phyloP scores from a whole-genome alignment of 805 yeast genomes.

The Nakazawaea ambrosiae region DNA sequence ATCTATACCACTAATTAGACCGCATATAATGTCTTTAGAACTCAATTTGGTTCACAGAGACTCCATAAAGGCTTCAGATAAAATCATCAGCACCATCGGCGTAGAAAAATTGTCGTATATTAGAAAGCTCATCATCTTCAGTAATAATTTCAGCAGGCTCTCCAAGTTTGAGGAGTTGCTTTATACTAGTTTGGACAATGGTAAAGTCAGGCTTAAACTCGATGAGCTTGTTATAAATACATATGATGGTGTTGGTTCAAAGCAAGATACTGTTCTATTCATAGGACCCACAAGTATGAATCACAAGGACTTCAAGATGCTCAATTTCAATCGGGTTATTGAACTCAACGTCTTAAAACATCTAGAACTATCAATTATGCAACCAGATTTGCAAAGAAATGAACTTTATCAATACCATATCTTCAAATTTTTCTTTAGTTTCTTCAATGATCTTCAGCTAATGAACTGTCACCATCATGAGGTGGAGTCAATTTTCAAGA shows the following conservation, averaged over 20 bases:
- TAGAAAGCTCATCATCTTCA: background rate
- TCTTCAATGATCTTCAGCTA: background rate
- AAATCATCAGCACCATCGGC: background rate
- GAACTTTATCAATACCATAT: background rate
- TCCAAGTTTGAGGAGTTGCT: background rate
- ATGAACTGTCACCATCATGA: background rate
- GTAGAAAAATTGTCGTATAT: background rate
- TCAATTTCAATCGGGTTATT: slow-evolving; percentile 3
- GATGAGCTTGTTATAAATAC: slow-evolving; percentile 1
- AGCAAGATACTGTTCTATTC: background rate
- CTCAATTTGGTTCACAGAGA: slow-evolving; percentile 1
- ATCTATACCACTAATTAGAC: background rate
- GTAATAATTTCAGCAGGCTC: background rate
- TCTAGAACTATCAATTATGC: slow-evolving; percentile 1
- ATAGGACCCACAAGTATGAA: background rate
- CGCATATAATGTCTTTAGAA: slow-evolving; percentile 1
- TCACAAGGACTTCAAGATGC: background rate
- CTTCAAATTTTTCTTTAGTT: slow-evolving; percentile 5
- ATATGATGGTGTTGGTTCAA: slow-evolving; percentile 2
- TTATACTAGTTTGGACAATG: background rate
- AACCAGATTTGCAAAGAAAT: background rate
- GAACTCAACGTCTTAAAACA: background rate
- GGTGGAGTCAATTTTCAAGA: background rate
- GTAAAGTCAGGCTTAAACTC: background rate
- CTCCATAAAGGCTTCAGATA: background rate